These are phyloP conservation scores for Penicillium taxi DNA, from an alignment of 495 filamentous ascomycete species.

Conservation along the genomic window DNA sequence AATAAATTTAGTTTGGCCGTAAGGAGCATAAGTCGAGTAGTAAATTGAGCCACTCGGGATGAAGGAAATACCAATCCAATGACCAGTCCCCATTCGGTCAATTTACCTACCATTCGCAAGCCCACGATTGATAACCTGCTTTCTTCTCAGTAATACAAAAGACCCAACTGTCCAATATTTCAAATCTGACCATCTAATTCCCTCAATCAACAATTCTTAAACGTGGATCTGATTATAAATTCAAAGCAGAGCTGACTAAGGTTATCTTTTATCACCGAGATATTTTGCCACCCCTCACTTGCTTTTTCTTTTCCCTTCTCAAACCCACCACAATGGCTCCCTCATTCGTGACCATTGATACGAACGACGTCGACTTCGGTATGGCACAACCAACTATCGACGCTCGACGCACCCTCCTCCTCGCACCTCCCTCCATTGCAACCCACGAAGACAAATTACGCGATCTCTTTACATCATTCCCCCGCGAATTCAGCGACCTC, in stretches of 20 bases:
- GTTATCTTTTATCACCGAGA: constrained; percentile 17
- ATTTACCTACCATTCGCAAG: constrained; percentile 9
- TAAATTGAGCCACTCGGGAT: too few species aligned
- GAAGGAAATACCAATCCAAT: too few species aligned
- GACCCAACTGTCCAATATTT: background rate
- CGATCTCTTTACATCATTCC: constrained; percentile 51
- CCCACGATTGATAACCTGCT: constrained; percentile 5
- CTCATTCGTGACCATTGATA: constrained; percentile 38
- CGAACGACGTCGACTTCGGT: constrained; percentile 38
- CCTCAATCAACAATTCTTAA: too few species aligned
- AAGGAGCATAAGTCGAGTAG: too few species aligned
- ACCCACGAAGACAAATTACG: constrained; percentile 56
- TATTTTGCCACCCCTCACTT: constrained; percentile 24
- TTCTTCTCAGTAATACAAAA: too few species aligned
- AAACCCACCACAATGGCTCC: constrained; percentile 22
- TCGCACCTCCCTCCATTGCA: constrained; percentile 67
- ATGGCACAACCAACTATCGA: constrained; percentile 18
- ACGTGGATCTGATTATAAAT: constrained; percentile 13
- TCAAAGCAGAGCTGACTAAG: constrained; percentile 17
- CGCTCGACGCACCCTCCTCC: constrained; percentile 51
- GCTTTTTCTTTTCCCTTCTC: constrained; percentile 5
- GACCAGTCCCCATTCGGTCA: too few species aligned
- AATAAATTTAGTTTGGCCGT: too few species aligned
- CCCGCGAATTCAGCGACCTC: constrained; percentile 70
- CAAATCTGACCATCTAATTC: constrained; percentile 1